A percentile compares a stretch with the other conserved stretches of the same genome.
These are phyloP conservation scores for Austroboletus novae-zelandiae DNA, from an alignment of 1,284 basidiomycete genomes.

Conservation along the genomic window DNA sequence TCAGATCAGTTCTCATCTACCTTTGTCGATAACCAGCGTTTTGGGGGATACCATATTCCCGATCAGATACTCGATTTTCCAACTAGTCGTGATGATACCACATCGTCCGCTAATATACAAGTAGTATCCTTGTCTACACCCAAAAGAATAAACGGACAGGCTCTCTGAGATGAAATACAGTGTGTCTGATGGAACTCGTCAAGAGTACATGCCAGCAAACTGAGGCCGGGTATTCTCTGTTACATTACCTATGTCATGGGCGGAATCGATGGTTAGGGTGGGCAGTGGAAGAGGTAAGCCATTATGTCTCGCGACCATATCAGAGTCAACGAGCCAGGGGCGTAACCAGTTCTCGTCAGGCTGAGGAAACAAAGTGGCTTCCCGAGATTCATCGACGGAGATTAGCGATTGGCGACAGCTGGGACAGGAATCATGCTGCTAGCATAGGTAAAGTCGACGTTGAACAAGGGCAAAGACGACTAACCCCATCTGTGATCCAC, in stretches of 20 bases:
- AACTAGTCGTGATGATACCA: conserved; percentile 17
- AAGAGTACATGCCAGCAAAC: conserved; percentile 56
- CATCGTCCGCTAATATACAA: conserved; percentile 10
- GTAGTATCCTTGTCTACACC: conserved; percentile 23
- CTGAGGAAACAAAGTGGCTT: conserved; percentile 1
- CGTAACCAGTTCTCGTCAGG: conserved; percentile 17
- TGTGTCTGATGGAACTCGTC: conserved; percentile 7
- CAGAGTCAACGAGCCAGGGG: conserved; percentile 23
- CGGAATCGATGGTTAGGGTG: conserved; percentile 15
- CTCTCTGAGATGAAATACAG: conserved; percentile 20
- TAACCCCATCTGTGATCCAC: conserved; percentile 60
- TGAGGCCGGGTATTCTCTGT: conserved; percentile 29
- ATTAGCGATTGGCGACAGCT: conserved; percentile 54
- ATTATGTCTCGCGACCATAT: conserved; percentile 18
- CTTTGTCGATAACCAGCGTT: conserved; percentile 27
- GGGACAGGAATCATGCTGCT: conserved; percentile 60
- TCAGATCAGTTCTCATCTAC: conserved; percentile 32
- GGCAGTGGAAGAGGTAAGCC: conserved; percentile 19
- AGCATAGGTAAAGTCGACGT: conserved; percentile 9
- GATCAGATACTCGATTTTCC: conserved; percentile 26
- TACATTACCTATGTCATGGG: conserved; percentile 1
- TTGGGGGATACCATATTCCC: conserved; percentile 9
- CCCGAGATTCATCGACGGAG: conserved; percentile 14
- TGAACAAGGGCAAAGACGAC: conserved; percentile 21
- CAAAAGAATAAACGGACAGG: conserved; percentile 24